Evolutionary conservation across 257 asterid genomes (phyloP), one percentile per base, ranked within the genome.

Genomic region (Catharanthus roseus): DNA sequence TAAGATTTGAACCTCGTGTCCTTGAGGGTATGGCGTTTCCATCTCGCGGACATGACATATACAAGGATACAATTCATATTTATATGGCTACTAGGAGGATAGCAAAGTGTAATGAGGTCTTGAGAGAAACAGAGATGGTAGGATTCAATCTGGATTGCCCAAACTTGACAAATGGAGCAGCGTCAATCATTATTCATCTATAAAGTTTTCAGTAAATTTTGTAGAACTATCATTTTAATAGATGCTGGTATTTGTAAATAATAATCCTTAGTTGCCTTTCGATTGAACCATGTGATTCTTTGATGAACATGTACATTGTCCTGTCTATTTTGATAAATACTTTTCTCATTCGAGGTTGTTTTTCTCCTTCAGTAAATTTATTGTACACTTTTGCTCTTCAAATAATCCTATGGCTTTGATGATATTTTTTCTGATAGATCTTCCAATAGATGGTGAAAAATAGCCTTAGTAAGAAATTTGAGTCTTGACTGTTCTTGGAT

Each of bases 41-140:
- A n/a, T n/a, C n/a, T n/a, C n/a, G n/a, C n/a, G n/a, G n/a, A n/a
- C n/a, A n/a, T 47, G 96, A 86, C 68, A 72, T 91, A 54, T 91
- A 89, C 71, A 74, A 81, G 71, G 76, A 70, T 33, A 77, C 89
- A 60, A 70, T 85, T 62, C 79, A 79, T 62, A 69, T 89, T 55
- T 91, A 78, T 68, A 65, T 58, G 70, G 84, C 77, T 78, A 77
- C 85, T 29, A 92, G 97, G 77, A 88, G 96, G 76, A 24, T 85
- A 42, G 96, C 95, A 1, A 92, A 88, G 82, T 83, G 88, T 64
- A 82, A 73, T 81, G 95, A 89, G 75, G 69, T 92, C 29, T 72
- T 84, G 73, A 74, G 69, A 67, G 97, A 92, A 79, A 96, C 96
- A 68, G 87, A 88, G 86, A 80, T 85, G 87, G 90, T 86, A 50